Evolutionary conservation across 176 grass and related monocot species (phyloP), one percentile per base, ranked within the genome.

Genomic region (Coix lacrymajobi): DNA sequence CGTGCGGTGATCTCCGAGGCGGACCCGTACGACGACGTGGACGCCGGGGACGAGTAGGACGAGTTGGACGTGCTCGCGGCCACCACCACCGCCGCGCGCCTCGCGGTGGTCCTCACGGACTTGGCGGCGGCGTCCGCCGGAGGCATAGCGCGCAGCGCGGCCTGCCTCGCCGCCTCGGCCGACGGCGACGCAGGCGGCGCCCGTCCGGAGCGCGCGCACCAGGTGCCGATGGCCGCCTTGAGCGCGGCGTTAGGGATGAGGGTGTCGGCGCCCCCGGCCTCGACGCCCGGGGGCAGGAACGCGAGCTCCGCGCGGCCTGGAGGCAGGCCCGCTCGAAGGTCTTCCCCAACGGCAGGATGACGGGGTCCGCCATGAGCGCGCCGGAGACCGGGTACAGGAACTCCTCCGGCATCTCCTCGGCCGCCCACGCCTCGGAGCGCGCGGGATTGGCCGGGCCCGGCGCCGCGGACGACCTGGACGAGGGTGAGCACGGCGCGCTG

Each of bases 321-420:
- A 96, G 87, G 75, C 91, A 93, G 17, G 72, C 83, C 17, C 84
- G 84, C 91, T 96, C 91, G 81, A 87, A 96, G 6, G 94, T 96
- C 63, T 44, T 45, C 36, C 94, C 94, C 22, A 83, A 91, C 32
- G 86, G 71, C 7, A 91, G 72, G 52, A 97, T 93, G 8, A 91
- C 94, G 33, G 33, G 94, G 63, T 97, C 94, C 2, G 74, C 91
- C 94, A 97, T 97, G 36, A 89, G 81, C 32, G 28, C 69, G 11
- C 76, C 58, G 5, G 69, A 85, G 80, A 96, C 51, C 38, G 88
- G 88, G 90, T 83, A 92, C 12, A 88, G 63, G 83, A 96, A 87
- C 68, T 92, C 93, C 66, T 67, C 62, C 33, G 88, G 85, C 29
- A 69, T 33, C 1, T 86, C 9, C 69, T 88, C 84, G 34, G 77